Evolutionary conservation across 169 alveolate genomes (phyloP), one percentile per base, ranked within the genome.

Genomic region (Besnoitia besnoiti): DNA sequence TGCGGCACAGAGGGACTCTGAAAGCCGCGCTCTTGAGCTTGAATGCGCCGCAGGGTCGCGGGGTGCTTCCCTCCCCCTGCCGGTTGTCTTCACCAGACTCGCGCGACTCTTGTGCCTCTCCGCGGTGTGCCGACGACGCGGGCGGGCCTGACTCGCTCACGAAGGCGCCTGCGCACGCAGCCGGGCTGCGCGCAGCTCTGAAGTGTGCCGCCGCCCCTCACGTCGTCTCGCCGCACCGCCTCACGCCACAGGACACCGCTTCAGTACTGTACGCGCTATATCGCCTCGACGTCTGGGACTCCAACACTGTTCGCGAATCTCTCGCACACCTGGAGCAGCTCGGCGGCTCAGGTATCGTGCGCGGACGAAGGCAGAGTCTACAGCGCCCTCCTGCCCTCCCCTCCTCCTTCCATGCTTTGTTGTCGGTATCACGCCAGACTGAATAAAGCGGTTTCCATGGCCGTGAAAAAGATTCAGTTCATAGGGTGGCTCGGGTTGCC

Each of bases 261-360:
- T 37, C 39, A 7, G 39, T 67, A 0, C 24, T 67, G 19, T 67
- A 67, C 44, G 42, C 39, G 10, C 39, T 67, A 21, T 67, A 67
- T 16, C 80, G 80, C 24, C 80, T 67, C n/a, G 80, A 67, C 44
- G 42, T 67, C 80, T 67, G 80, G 80, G 80, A 67, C 44, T 42
- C 39, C 7, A 37, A 35, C 0, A n/a, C 44, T 7, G 44, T 67
- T n/a, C 47, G 42, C 39, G n/a, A 24, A 19, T 67, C 80, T n/a
- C n/a, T 67, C 7, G 46, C 39, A 30, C 40, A 16, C 44, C 80
- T 67, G 46, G 80, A 30, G 67, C 12, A n/a, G 33, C 67, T 55
- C n/a, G 67, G 67, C 12, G 67, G 67, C 27, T 21, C 67, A 55
- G 30, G 67, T 55, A n/a, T 19, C 33, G 30, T 5, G 24, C 67